Evolutionary conservation across 768 basidiomycete species (phyloP).

Genomic region (Macrocybe gigantea): DNA sequence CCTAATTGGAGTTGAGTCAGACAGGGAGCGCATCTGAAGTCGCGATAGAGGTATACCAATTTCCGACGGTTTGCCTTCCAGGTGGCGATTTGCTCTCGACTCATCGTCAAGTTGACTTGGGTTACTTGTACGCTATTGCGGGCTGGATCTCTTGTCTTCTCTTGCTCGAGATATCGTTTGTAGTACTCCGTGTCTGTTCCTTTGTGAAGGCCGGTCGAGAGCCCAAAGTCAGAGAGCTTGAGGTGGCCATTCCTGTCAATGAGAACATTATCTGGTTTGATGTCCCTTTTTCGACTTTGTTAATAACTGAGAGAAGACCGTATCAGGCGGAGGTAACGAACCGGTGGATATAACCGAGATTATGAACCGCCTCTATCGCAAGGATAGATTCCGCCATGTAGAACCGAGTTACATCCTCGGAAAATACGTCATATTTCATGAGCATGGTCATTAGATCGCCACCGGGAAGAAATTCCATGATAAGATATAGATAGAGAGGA

Average conservation of each 20-base stretch:
- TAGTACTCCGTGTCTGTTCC: constrained; percentile 93
- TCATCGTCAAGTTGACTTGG: constrained; percentile 96
- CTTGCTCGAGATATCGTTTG: constrained; percentile 81
- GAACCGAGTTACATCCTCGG: constrained; percentile 96
- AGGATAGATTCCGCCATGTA: constrained; percentile 99
- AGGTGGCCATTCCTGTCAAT: constrained; percentile 97
- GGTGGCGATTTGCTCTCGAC: constrained; percentile 92
- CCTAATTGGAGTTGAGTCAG: constrained; percentile 38
- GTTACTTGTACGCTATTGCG: constrained; percentile 98
- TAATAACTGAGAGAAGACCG: not conserved
- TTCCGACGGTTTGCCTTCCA: constrained; percentile 99
- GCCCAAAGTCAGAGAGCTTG: constrained; percentile 96
- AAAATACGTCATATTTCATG: constrained; percentile 99
- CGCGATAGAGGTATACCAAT: constrained; percentile 45
- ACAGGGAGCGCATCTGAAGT: not conserved
- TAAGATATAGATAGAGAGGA: constrained; percentile 89
- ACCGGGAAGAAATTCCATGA: constrained; percentile 85
- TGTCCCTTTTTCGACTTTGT: constrained; percentile 57
- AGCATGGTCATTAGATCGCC: constrained; percentile 99
- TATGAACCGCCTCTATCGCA: constrained; percentile 97
- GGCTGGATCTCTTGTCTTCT: constrained; percentile 56
- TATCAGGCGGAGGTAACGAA: constrained; percentile 26
- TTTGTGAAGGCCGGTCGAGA: constrained; percentile 97
- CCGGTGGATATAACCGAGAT: constrained; percentile 99
- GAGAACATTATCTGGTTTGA: constrained; percentile 98